Conservation (phyloP, 176 grass and related monocot species). For the Olyra latifolia region DNA sequence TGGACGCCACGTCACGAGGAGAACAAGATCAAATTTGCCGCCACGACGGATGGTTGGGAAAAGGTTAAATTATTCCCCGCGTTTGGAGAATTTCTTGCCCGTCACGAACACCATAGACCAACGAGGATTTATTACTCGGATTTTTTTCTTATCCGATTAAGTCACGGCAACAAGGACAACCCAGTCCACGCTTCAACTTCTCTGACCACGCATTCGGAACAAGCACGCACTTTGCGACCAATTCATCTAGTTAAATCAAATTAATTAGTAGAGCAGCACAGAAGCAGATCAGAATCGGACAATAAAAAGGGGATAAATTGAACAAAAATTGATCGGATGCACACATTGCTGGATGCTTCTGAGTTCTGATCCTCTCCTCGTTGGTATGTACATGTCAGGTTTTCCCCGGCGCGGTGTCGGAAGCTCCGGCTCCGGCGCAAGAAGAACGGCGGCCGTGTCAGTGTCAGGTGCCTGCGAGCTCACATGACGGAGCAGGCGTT, state of each 20-base stretch:
- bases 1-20: neutral
- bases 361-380: constrained; percentile 12
- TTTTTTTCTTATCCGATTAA: neutral
- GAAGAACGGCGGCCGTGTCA: neutral
- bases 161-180: neutral
- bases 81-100: neutral
- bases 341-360: neutral
- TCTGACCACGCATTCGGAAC: neutral
- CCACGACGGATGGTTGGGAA: neutral
- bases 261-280: neutral
- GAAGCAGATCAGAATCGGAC: neutral
- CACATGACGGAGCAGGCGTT: constrained; percentile 89
- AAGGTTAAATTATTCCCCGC: neutral
- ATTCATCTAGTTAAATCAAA: neutral
- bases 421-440: neutral
- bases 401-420: neutral
- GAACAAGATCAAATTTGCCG: neutral
- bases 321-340: constrained; percentile 30
- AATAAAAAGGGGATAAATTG: neutral
- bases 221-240: neutral
- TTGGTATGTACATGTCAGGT: neutral
- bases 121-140: neutral
- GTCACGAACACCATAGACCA: neutral
- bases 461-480: neutral
- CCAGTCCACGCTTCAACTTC: constrained; percentile 32